Evolutionary conservation across 2,329 filamentous ascomycete species (phyloP).

Genomic region (Fusarium circinatum): DNA sequence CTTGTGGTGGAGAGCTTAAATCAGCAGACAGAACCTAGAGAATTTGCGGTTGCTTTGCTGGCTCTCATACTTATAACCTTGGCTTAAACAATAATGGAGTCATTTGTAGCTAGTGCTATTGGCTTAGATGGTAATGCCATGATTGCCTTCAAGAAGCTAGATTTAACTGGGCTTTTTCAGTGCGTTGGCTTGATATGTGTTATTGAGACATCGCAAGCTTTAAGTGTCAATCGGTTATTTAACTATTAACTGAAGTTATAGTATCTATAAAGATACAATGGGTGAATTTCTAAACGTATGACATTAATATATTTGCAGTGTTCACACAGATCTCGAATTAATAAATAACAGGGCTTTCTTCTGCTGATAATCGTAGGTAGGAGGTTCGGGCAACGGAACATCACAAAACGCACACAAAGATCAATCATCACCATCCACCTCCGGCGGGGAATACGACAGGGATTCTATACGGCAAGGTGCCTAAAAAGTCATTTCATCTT

Average conservation of each 20-base stretch:
- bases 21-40: too few relatives aligned
- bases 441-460: neutral
- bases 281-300: neutral
- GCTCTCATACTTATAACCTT: neutral
- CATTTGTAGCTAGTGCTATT: neutral
- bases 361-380: neutral
- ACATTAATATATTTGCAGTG: fast-evolving
- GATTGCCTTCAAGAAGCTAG: too few relatives aligned
- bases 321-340: neutral
- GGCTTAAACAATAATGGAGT: fast-evolving
- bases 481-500: neutral
- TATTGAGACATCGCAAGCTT: too few relatives aligned
- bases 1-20: fast-evolving
- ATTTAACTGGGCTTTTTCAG: fast-evolving
- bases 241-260: fast-evolving
- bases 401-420: neutral
- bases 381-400: neutral
- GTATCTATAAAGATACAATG: neutral
- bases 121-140: neutral
- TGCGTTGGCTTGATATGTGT: too few relatives aligned
- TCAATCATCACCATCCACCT: neutral
- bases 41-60: neutral
- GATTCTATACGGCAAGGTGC: fast-evolving
- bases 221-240: too few relatives aligned
- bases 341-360: neutral